Evolutionary conservation across 2,329 filamentous ascomycete genomes (phyloP).

Genomic region (Neofusicoccum parvum): DNA sequence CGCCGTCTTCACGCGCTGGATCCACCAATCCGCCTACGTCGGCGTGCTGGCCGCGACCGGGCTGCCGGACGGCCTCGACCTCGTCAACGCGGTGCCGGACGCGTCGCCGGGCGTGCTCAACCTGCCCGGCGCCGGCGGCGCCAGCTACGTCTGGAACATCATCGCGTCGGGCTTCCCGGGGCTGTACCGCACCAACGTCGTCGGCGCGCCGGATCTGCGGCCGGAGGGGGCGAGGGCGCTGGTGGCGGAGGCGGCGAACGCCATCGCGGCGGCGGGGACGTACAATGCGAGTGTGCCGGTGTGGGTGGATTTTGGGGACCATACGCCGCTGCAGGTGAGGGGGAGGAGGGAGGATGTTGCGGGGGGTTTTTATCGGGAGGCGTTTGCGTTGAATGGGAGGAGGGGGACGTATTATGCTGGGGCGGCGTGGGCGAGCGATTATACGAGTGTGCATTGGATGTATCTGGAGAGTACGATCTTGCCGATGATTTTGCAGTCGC

Average conservation of each 20-base stretch:
- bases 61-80: slow-evolving; percentile 33
- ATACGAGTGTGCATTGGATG: slow-evolving; percentile 2
- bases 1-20: slow-evolving; percentile 42
- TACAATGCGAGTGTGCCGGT: slow-evolving; percentile 17
- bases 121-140: slow-evolving; percentile 21
- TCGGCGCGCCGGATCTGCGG: slow-evolving; percentile 2
- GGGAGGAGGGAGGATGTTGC: slow-evolving; percentile 28
- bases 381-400: slow-evolving; percentile 31
- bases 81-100: slow-evolving; percentile 32
- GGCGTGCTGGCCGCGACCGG: slow-evolving; percentile 43
- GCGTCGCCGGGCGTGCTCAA: slow-evolving; percentile 34
- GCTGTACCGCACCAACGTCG: slow-evolving; percentile 26
- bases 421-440: slow-evolving; percentile 28
- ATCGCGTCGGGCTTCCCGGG: slow-evolving; percentile 23
- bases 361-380: slow-evolving; percentile 30
- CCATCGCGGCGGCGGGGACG: neutral
- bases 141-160: neutral
- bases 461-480: neutral
- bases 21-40: slow-evolving; percentile 43
- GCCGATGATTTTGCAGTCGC: neutral
- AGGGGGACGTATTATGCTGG: slow-evolving; percentile 33
- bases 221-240: neutral
- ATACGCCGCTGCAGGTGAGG: slow-evolving; percentile 31
- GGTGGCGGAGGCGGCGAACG: neutral
- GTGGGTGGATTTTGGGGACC: slow-evolving; percentile 25